Percentiles rank a stretch among this genome's conserved stretches.
These are phyloP conservation scores for Phylloporus sp. DNA, from an alignment of 1,284 basidiomycete species.

Conservation along the genomic window DNA sequence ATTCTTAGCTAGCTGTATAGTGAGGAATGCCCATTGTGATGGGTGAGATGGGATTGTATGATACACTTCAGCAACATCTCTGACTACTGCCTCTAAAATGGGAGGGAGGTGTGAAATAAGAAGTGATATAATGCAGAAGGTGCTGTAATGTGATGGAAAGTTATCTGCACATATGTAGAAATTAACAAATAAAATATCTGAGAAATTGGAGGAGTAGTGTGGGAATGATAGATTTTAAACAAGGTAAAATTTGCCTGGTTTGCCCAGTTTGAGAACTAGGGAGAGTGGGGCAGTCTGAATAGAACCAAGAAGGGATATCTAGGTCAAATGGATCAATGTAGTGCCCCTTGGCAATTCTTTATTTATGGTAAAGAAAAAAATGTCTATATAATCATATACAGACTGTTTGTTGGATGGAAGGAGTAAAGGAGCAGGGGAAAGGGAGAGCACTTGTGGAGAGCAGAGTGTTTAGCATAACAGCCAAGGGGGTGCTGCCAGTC, in stretches of 20 bases:
- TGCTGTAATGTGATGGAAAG: too few relatives aligned
- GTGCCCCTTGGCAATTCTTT: neutral
- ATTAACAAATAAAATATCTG: too few relatives aligned
- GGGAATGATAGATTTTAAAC: conserved; percentile 46
- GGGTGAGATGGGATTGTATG: too few relatives aligned
- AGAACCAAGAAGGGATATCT: fast-evolving
- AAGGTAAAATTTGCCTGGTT: conserved; percentile 32
- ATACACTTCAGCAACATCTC: too few relatives aligned
- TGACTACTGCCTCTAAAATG: too few relatives aligned
- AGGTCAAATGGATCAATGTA: neutral
- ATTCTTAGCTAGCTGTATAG: too few relatives aligned
- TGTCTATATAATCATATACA: neutral
- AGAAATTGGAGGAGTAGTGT: too few relatives aligned
- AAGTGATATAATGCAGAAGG: too few relatives aligned
- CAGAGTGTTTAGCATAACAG: neutral
- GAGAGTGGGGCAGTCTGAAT: conserved; percentile 33
- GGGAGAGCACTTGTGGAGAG: neutral
- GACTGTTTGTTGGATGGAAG: neutral
- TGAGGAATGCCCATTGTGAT: too few relatives aligned
- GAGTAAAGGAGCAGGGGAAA: too few relatives aligned
- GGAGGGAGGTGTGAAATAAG: too few relatives aligned
- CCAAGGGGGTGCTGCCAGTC: neutral
- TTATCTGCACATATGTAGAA: too few relatives aligned
- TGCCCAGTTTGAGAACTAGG: conserved; percentile 39
- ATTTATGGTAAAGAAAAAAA: neutral